Evolutionary conservation across 164 flowering plant genomes (phyloP).

Genomic region (Paratinospora sagittata): DNA sequence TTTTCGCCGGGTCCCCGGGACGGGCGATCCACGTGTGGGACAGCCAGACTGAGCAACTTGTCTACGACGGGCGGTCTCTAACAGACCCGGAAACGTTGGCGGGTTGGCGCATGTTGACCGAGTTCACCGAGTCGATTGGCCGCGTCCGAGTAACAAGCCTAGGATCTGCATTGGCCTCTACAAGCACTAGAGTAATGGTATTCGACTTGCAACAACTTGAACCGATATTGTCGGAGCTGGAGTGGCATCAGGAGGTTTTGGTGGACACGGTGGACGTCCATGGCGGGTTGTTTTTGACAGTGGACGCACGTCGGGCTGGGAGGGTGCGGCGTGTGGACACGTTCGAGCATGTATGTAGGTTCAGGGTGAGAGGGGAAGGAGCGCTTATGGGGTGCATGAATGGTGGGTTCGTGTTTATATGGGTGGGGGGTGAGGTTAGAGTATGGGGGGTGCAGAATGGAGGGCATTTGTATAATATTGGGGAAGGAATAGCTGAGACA

Average conservation of each 20-base stretch:
- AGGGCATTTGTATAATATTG: conserved; percentile 26
- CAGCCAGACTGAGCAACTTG: conserved; percentile 39
- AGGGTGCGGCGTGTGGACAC: conserved; percentile 43
- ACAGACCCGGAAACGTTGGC: conserved; percentile 69
- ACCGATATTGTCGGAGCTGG: conserved; percentile 28
- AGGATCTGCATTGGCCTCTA: conserved; percentile 58
- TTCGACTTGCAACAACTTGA: conserved; percentile 41
- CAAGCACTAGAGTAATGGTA: conserved; percentile 33
- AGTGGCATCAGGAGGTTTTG: conserved; percentile 23
- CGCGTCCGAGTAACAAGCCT: conserved; percentile 46
- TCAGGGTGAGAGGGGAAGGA: conserved; percentile 25
- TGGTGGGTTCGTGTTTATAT: conserved; percentile 47
- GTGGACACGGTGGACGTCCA: conserved; percentile 49
- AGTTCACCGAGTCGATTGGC: conserved; percentile 45
- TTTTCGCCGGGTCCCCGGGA: conserved; percentile 73
- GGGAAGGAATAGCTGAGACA: conserved; percentile 44
- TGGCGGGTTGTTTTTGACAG: conserved; percentile 31
- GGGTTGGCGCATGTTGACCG: conserved; percentile 76
- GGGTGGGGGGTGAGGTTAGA: conserved; percentile 41
- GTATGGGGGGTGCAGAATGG: conserved; percentile 58
- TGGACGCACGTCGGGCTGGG: conserved; percentile 40
- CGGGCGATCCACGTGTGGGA: conserved; percentile 76
- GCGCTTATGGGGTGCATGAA: conserved; percentile 60
- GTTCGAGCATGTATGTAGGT: conserved; percentile 49
- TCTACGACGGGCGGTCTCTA: conserved; percentile 59